Conservation (phyloP, 2,329 filamentous ascomycete genomes). For the Hyphodiscus sp. region DNA sequence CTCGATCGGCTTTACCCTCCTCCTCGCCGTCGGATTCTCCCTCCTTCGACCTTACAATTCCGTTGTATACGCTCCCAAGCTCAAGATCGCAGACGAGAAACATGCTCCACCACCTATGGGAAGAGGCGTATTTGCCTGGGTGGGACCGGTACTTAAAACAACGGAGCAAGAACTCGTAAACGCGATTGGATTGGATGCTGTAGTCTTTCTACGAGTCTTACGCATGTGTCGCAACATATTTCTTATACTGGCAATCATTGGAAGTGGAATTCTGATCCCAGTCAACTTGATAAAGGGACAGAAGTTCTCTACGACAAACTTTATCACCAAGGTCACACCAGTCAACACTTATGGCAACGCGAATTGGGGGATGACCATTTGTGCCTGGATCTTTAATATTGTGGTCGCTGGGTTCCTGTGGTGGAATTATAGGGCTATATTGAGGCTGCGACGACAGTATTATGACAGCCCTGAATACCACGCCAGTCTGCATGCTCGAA, state of each 20-base stretch:
- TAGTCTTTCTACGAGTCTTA: slow-evolving; percentile 80
- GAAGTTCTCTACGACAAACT: slow-evolving; percentile 25
- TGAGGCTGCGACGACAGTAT: slow-evolving; percentile 66
- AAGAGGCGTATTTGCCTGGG: slow-evolving; percentile 84
- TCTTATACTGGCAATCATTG: slow-evolving; percentile 61
- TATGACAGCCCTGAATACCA: slow-evolving; percentile 87
- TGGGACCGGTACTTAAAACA: slow-evolving; percentile 69
- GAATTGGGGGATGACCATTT: slow-evolving; percentile 54
- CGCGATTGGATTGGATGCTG: slow-evolving; percentile 86
- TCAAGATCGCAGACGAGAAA: slow-evolving; percentile 86
- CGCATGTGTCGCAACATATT: slow-evolving; percentile 94
- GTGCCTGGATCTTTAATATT: slow-evolving; percentile 63
- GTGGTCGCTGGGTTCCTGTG: slow-evolving; percentile 76
- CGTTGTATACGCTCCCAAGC: slow-evolving; percentile 87
- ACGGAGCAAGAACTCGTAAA: slow-evolving; percentile 71
- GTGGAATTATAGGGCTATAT: slow-evolving; percentile 78
- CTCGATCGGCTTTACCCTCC: slow-evolving; percentile 67
- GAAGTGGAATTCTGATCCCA: slow-evolving; percentile 73
- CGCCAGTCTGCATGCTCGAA: slow-evolving; percentile 72
- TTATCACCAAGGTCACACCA: slow-evolving; percentile 55
- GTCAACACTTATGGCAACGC: slow-evolving; percentile 44
- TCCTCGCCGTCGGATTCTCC: slow-evolving; percentile 77
- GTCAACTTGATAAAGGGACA: slow-evolving; percentile 58
- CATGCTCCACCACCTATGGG: slow-evolving; percentile 82
- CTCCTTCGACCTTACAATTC: slow-evolving; percentile 85